Evolutionary conservation across 2,329 filamentous ascomycete genomes (phyloP).

Genomic region (Colletotrichum sp.): DNA sequence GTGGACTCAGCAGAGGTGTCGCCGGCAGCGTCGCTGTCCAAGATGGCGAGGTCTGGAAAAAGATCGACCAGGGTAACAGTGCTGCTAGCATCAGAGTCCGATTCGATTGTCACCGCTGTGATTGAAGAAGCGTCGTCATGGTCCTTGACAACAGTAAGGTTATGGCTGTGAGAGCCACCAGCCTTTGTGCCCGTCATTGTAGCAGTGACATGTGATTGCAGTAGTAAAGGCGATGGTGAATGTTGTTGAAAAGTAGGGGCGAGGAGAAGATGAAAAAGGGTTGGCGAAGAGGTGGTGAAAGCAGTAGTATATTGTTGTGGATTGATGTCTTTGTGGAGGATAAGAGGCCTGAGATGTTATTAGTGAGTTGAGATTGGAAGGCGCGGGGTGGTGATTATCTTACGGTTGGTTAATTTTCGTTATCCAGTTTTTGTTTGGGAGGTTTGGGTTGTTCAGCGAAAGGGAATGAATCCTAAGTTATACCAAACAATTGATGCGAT

Average conservation of each 20-base stretch:
- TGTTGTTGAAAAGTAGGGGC: background rate
- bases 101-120: background rate
- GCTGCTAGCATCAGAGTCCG: background rate
- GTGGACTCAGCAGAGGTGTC: constrained; percentile 2
- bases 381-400: background rate
- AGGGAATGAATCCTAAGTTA: background rate
- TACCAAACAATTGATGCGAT: background rate
- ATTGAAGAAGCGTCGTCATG: background rate
- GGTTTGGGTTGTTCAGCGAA: no score
- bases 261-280: background rate
- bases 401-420: background rate
- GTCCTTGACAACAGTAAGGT: background rate
- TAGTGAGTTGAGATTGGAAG: background rate
- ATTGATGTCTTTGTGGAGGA: background rate
- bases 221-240: background rate
- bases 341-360: background rate
- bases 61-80: constrained; percentile 6
- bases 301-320: background rate
- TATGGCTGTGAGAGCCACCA: background rate
- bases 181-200: background rate
- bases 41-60: background rate
- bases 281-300: background rate
- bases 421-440: background rate
- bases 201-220: background rate
- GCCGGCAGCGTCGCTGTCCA: background rate